phyloP scores from a whole-genome alignment of 192 early-diverging fungal genomes.

The Tieghemiomyces parasiticus region DNA sequence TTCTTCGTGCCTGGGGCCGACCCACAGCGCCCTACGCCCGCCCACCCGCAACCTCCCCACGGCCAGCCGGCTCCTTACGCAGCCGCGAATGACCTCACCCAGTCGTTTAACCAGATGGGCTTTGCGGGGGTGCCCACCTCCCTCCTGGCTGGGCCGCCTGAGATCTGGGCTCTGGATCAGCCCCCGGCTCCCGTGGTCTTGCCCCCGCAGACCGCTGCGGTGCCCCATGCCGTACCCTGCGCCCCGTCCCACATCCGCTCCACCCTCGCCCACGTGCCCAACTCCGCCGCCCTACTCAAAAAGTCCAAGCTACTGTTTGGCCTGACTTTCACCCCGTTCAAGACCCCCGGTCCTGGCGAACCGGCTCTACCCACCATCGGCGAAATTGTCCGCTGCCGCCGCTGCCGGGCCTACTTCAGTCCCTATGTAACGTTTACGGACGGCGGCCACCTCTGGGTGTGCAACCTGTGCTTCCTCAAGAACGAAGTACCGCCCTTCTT shows the following conservation, averaged over 20 bases:
- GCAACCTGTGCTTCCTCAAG: constrained; percentile 83
- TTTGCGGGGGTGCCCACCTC: constrained; percentile 19
- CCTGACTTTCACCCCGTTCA: constrained; percentile 76
- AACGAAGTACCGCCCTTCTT: constrained; percentile 77
- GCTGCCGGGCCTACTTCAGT: constrained; percentile 94
- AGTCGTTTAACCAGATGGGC: too few relatives aligned
- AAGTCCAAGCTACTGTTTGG: constrained; percentile 87
- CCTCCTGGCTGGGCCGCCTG: constrained; percentile 23
- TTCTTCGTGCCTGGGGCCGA: constrained; percentile 27
- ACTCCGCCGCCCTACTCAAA: constrained; percentile 59
- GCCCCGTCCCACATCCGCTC: constrained; percentile 71
- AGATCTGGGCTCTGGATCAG: constrained; percentile 21
- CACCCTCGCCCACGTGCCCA: constrained; percentile 81
- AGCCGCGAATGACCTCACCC: constrained; percentile 18
- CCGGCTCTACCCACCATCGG: constrained; percentile 73
- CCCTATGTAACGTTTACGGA: constrained; percentile 93
- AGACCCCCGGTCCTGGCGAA: constrained; percentile 22
- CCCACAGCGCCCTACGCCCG: too few relatives aligned
- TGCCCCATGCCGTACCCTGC: constrained; percentile 40
- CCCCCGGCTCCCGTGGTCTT: constrained; percentile 22
- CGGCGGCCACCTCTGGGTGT: constrained; percentile 90
- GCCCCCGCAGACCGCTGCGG: constrained; percentile 22
- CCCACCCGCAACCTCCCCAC: too few relatives aligned
- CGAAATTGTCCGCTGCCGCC: constrained; percentile 89
- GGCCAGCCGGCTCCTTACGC: too few relatives aligned